Conservation (phyloP, 768 basidiomycete species). For the Tricholoma bakamatsutake region DNA sequence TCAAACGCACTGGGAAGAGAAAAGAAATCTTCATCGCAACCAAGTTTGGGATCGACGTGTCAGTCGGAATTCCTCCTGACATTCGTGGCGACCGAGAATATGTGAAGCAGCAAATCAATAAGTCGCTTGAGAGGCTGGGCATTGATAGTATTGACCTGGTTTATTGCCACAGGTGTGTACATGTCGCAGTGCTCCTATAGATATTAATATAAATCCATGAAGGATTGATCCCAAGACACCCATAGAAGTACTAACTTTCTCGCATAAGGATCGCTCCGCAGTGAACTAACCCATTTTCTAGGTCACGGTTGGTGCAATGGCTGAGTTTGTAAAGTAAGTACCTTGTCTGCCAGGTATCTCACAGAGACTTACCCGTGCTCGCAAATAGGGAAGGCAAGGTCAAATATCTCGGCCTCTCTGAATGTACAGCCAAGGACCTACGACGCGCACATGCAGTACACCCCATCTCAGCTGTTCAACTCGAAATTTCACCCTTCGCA, state of each 20-base stretch:
- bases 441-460: conserved; percentile 45
- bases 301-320: conserved; percentile 27
- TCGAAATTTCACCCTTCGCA: conserved; percentile 38
- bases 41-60: conserved; percentile 34
- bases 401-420: conserved; percentile 46
- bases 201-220: background rate
- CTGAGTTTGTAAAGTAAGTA: conserved; percentile 20
- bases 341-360: no score
- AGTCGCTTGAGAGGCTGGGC: conserved; percentile 27
- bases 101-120: conserved; percentile 26
- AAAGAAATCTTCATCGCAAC: conserved; percentile 49
- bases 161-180: conserved; percentile 29
- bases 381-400: conserved; percentile 31
- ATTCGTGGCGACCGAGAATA: conserved; percentile 31
- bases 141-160: conserved; percentile 33
- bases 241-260: conserved; percentile 14
- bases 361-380: no score
- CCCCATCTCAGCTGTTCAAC: conserved; percentile 38
- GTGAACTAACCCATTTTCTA: no score
- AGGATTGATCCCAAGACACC: conserved; percentile 21
- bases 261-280: no score
- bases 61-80: conserved; percentile 10
- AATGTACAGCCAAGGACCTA: conserved; percentile 36
- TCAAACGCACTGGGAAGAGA: conserved; percentile 40
- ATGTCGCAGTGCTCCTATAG: background rate